Conservation (phyloP, 2,329 filamentous ascomycete genomes). For the Fusarium circinatum region DNA sequence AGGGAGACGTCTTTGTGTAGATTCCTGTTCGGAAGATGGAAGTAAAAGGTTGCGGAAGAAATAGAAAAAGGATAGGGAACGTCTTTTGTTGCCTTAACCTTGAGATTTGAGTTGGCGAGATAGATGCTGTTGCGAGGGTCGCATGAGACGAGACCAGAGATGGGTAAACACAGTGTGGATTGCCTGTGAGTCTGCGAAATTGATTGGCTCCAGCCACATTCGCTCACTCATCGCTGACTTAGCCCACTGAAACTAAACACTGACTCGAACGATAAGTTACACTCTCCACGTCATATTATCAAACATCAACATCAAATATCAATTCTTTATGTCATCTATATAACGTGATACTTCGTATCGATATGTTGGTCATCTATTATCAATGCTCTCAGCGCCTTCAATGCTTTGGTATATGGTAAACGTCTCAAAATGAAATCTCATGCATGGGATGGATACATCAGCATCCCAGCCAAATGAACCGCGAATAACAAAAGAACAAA, state of each 20-base stretch:
- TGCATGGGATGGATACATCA: slow-evolving; percentile 6
- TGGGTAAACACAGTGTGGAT: slow-evolving; percentile 21
- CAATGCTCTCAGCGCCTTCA: slow-evolving; percentile 26
- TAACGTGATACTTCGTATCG: slow-evolving; percentile 27
- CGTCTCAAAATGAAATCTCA: slow-evolving; percentile 7
- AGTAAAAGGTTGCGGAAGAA: background rate
- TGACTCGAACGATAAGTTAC: background rate
- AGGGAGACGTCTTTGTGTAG: background rate
- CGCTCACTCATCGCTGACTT: background rate
- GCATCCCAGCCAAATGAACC: slow-evolving; percentile 6
- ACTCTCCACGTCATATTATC: background rate
- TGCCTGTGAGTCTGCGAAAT: background rate
- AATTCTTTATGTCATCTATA: slow-evolving; percentile 27
- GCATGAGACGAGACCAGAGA: background rate
- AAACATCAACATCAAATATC: background rate
- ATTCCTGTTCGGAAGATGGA: background rate
- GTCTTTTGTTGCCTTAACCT: background rate
- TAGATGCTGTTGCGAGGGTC: background rate
- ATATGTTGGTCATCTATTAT: slow-evolving; percentile 7
- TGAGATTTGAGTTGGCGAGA: background rate
- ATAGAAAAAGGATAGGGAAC: background rate
- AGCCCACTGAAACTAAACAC: background rate
- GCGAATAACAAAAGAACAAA: background rate
- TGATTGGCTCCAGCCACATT: slow-evolving; percentile 7
- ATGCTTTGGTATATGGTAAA: slow-evolving; percentile 29